Percentiles rank a stretch among this genome's conserved stretches.
phyloP scores from a whole-genome alignment of 495 filamentous ascomycete genomes.

The Oleoguttula mirabilis region DNA sequence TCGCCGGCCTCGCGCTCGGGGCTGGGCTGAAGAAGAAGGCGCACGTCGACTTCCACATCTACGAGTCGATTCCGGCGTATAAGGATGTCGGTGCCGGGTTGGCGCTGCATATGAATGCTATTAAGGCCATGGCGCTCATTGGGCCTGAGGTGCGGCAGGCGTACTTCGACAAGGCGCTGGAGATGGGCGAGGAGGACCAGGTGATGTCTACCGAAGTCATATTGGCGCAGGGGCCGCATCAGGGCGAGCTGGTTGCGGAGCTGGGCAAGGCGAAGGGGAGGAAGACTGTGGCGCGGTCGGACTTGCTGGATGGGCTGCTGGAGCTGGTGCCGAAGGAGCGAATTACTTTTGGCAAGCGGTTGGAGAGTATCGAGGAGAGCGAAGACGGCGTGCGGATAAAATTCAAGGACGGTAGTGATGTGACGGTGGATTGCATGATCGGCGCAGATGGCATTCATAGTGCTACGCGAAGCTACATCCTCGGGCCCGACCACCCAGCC shows the following conservation, averaged over 20 bases:
- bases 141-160: slow-evolving; percentile 12
- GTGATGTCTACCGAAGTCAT: slow-evolving; percentile 16
- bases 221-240: slow-evolving; percentile 12
- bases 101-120: slow-evolving; percentile 17
- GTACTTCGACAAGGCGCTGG: slow-evolving; percentile 12
- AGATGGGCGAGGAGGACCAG: slow-evolving; percentile 9
- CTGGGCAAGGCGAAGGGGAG: slow-evolving; percentile 14
- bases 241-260: slow-evolving; percentile 15
- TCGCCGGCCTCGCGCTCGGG: slow-evolving; percentile 15
- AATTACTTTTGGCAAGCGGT: slow-evolving; percentile 13
- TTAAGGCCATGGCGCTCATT: slow-evolving; percentile 14
- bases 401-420: slow-evolving; percentile 17
- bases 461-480: slow-evolving; percentile 30
- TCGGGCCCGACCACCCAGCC: slow-evolving; percentile 31
- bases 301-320: slow-evolving; percentile 17
- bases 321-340: slow-evolving; percentile 12
- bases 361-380: slow-evolving; percentile 7
- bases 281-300: slow-evolving; percentile 10
- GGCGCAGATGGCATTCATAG: slow-evolving; percentile 24
- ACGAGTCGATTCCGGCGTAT: slow-evolving; percentile 15
- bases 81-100: slow-evolving; percentile 19
- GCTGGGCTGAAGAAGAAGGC: slow-evolving; percentile 13
- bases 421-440: slow-evolving; percentile 12
- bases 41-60: slow-evolving; percentile 17
- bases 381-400: slow-evolving; percentile 6